These are phyloP conservation scores for Ogataea polymorpha DNA, from an alignment of 805 yeast genomes.

Conservation along the genomic window DNA sequence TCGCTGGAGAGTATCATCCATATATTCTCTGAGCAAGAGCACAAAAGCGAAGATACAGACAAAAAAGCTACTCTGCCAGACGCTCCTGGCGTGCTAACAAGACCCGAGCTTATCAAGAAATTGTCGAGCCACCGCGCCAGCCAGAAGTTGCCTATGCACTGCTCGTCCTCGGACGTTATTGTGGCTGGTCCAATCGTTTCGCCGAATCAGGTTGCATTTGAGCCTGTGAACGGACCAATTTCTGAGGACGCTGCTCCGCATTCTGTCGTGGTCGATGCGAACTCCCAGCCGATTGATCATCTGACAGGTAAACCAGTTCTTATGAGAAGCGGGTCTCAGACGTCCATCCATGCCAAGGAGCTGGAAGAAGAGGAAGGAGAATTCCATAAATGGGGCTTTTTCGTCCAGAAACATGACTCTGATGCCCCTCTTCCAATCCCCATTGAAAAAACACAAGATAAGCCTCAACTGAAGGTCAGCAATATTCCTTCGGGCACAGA, in stretches of 20 bases:
- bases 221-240: constrained; percentile 10
- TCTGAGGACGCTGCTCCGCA: constrained; percentile 48
- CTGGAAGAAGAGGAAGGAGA: constrained; percentile 94
- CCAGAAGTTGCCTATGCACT: constrained; percentile 45
- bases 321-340: constrained; percentile 60
- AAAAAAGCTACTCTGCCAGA: constrained; percentile 1
- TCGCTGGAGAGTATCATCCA: constrained; percentile 51
- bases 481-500: constrained; percentile 52
- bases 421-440: constrained; percentile 11
- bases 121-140: constrained; percentile 35
- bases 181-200: constrained; percentile 53
- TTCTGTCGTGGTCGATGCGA: constrained; percentile 66
- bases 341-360: constrained; percentile 63
- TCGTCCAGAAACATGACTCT: constrained; percentile 58
- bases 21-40: constrained; percentile 34
- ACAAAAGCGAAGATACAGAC: constrained; percentile 3
- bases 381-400: constrained; percentile 81
- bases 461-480: constrained; percentile 28
- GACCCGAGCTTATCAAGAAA: constrained; percentile 28
- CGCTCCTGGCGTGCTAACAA: constrained; percentile 6
- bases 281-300: constrained; percentile 59
- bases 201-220: constrained; percentile 33
- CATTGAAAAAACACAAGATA: constrained; percentile 4
- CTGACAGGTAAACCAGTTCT: constrained; percentile 71
- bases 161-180: constrained; percentile 47